Conservation (phyloP, 129 eudicot species). For the Saposhnikovia divaricata region DNA sequence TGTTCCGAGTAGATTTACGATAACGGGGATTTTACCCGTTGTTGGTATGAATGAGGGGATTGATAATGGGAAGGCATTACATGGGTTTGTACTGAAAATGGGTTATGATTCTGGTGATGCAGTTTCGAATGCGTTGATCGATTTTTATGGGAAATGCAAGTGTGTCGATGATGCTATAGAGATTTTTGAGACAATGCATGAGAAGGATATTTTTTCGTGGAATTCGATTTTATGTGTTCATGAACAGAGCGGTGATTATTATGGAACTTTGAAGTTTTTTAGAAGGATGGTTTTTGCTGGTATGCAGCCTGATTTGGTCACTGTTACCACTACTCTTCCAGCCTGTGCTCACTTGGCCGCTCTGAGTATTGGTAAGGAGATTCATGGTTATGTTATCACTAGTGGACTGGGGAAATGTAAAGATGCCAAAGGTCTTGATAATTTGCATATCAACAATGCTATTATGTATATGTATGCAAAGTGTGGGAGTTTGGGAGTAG, state of each 20-base stretch:
- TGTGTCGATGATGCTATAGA: constrained; percentile 9
- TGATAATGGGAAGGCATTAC: constrained; percentile 50
- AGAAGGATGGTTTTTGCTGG: constrained; percentile 41
- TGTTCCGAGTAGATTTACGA: constrained; percentile 41
- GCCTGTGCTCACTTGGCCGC: constrained; percentile 68
- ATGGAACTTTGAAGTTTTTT: constrained; percentile 43
- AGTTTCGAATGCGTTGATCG: constrained; percentile 59
- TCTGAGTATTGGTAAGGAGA: constrained; percentile 56
- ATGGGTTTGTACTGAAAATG: constrained; percentile 51
- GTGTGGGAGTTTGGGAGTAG: constrained; percentile 68
- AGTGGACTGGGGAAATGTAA: constrained; percentile 36
- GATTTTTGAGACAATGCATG: constrained; percentile 27
- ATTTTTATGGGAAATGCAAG: constrained; percentile 74
- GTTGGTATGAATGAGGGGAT: constrained; percentile 38
- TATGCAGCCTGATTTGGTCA: constrained; percentile 62
- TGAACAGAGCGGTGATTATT: constrained; percentile 56
- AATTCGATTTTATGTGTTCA: constrained; percentile 65
- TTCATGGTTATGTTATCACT: constrained; percentile 59
- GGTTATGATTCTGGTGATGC: constrained; percentile 45
- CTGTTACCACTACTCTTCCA: constrained; percentile 63
- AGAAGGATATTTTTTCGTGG: constrained; percentile 71
- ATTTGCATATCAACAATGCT: constrained; percentile 41
- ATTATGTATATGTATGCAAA: constrained; percentile 80
- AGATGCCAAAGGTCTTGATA: constrained; percentile 15
- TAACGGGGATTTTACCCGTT: constrained; percentile 57